phyloP scores from a whole-genome alignment of 1,284 basidiomycete species.

The Trichosporon asahii region DNA sequence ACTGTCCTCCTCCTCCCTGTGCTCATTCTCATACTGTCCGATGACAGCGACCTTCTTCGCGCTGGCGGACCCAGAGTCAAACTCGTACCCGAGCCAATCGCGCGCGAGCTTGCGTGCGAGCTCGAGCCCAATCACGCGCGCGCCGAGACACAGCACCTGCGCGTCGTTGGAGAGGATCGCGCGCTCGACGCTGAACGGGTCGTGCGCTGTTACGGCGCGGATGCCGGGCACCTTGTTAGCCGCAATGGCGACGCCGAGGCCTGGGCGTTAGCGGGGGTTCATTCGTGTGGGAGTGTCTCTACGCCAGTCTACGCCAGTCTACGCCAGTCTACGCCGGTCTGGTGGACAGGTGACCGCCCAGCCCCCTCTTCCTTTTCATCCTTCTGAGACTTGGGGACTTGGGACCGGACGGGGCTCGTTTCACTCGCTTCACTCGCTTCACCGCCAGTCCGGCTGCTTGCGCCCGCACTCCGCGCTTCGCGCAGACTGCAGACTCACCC shows the following conservation, averaged over 20 bases:
- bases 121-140: slow-evolving; percentile 54
- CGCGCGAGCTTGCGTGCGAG: slow-evolving; percentile 50
- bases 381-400: no score
- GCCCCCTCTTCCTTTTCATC: no score
- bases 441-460: no score
- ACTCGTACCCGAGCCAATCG: slow-evolving; percentile 54
- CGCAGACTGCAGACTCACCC: slow-evolving; percentile 29
- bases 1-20: neutral
- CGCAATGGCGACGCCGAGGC: slow-evolving; percentile 51
- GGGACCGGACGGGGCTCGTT: no score
- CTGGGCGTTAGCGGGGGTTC: slow-evolving; percentile 17
- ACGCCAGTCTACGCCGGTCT: no score
- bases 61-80: slow-evolving; percentile 48
- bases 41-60: slow-evolving; percentile 53
- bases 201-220: slow-evolving; percentile 52
- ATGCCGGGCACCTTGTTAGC: slow-evolving; percentile 53
- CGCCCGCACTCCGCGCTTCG: no score
- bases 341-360: no score
- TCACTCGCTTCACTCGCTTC: no score
- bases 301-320: no score
- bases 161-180: slow-evolving; percentile 53
- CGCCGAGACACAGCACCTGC: slow-evolving; percentile 54
- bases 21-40: slow-evolving; percentile 6
- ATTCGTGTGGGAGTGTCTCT: no score
- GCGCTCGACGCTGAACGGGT: slow-evolving; percentile 54